Percentiles rank a stretch among this genome's conserved stretches.
These are phyloP conservation scores for Aspergillus sp. DNA, from an alignment of 2,329 filamentous ascomycete genomes.

Conservation along the genomic window DNA sequence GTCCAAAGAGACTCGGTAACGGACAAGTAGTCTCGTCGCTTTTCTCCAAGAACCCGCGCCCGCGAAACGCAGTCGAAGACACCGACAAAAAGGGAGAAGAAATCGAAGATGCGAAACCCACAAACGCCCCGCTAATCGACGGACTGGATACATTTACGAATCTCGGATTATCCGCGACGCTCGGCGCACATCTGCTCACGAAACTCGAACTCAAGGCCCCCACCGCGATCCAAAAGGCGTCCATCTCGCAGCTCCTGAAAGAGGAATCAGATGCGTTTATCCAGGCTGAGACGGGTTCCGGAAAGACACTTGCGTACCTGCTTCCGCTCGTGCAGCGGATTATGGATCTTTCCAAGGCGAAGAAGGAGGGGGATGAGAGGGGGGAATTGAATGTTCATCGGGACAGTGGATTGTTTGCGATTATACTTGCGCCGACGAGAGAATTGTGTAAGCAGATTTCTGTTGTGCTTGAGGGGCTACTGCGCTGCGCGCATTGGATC, in stretches of 20 bases:
- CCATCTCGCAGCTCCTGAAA: constrained; percentile 77
- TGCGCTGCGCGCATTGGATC: constrained; percentile 91
- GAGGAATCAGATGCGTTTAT: constrained; percentile 91
- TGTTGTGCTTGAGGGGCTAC: constrained; percentile 78
- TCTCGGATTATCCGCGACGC: constrained; percentile 76
- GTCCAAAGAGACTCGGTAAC: not conserved
- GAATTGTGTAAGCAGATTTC: constrained; percentile 95
- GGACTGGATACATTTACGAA: constrained; percentile 85
- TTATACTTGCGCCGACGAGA: constrained; percentile 90
- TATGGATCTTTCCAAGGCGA: constrained; percentile 67
- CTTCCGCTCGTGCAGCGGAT: constrained; percentile 90
- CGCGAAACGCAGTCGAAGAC: constrained; percentile 60
- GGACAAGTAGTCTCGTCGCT: constrained; percentile 81
- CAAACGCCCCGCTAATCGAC: constrained; percentile 85
- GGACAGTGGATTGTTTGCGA: constrained; percentile 88
- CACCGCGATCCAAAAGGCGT: constrained; percentile 91
- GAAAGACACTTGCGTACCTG: constrained; percentile 96
- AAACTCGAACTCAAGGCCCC: constrained; percentile 90
- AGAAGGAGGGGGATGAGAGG: constrained; percentile 39
- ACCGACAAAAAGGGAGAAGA: constrained; percentile 45
- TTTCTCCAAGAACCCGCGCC: constrained; percentile 84
- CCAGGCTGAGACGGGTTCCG: constrained; percentile 95
- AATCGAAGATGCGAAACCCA: constrained; percentile 64
- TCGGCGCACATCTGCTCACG: constrained; percentile 80
- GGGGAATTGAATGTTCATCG: constrained; percentile 67